Conservation (phyloP, 331 rosid species). For the Rosa hybrid region DNA sequence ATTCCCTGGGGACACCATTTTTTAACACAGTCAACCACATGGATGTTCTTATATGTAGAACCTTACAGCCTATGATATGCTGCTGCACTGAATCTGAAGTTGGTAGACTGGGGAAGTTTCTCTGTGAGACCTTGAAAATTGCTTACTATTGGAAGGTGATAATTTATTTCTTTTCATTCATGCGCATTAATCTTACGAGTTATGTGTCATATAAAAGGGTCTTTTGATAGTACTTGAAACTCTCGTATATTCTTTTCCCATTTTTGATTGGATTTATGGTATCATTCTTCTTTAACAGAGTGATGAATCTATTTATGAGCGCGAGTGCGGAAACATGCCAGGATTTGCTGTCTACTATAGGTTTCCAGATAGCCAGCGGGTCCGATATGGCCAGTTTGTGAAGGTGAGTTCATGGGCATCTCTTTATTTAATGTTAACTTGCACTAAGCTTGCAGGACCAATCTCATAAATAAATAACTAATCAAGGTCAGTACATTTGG, state of each 20-base stretch:
- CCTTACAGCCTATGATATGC: conserved; percentile 98
- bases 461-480: not conserved
- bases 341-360: conserved; percentile 98
- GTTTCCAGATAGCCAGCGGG: conserved; percentile 92
- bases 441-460: too few species aligned
- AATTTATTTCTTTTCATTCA: conserved; percentile 14
- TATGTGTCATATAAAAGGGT: not conserved
- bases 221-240: not conserved
- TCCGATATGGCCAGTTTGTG: conserved; percentile 89
- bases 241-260: not conserved
- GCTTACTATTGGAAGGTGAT: conserved; percentile 97
- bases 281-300: conserved; percentile 57
- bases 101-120: conserved; percentile 96
- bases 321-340: conserved; percentile 99
- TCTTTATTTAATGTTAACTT: conserved; percentile 6
- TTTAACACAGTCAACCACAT: conserved; percentile 98
- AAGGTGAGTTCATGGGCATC: conserved; percentile 59
- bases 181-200: not conserved
- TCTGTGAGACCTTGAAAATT: conserved; percentile 88
- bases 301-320: conserved; percentile 94
- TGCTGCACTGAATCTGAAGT: conserved; percentile 98
- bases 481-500: not conserved
- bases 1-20: conserved; percentile 97
- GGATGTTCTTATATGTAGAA: conserved; percentile 92
- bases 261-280: not conserved